These are phyloP conservation scores for Fraxinus greggii DNA, from an alignment of 305 asterid genomes.

Conservation along the genomic window DNA sequence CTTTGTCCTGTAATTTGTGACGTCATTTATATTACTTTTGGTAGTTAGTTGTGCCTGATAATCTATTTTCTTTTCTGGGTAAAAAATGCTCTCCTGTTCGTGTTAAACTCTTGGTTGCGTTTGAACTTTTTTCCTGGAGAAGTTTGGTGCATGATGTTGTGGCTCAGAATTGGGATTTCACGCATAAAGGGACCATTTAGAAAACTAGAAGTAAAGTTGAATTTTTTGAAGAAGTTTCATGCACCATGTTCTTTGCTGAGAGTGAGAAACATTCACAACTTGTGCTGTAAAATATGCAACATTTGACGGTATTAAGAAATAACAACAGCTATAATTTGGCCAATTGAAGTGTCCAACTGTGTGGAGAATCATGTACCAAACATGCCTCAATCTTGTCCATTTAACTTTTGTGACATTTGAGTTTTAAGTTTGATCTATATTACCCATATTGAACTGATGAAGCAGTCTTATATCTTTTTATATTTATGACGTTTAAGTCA, in stretches of 20 bases:
- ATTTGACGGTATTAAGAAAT: neutral
- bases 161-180: neutral
- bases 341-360: neutral
- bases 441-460: constrained; percentile 7
- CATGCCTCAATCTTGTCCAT: constrained; percentile 3
- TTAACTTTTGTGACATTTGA: constrained; percentile 1
- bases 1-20: neutral
- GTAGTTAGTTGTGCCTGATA: neutral
- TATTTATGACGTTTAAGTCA: constrained; percentile 14
- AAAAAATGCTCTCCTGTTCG: neutral
- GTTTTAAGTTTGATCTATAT: neutral
- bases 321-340: neutral
- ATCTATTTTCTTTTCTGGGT: neutral
- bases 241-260: neutral
- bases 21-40: neutral
- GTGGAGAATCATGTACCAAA: neutral
- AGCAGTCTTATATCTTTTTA: neutral
- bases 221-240: neutral
- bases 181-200: neutral
- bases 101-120: neutral
- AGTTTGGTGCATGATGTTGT: neutral
- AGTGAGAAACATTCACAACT: neutral
- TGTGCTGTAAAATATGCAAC: neutral
- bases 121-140: neutral
- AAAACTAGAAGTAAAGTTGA: neutral